Conservation (phyloP, 2,329 filamentous ascomycete genomes). For the Claviceps sp. region DNA sequence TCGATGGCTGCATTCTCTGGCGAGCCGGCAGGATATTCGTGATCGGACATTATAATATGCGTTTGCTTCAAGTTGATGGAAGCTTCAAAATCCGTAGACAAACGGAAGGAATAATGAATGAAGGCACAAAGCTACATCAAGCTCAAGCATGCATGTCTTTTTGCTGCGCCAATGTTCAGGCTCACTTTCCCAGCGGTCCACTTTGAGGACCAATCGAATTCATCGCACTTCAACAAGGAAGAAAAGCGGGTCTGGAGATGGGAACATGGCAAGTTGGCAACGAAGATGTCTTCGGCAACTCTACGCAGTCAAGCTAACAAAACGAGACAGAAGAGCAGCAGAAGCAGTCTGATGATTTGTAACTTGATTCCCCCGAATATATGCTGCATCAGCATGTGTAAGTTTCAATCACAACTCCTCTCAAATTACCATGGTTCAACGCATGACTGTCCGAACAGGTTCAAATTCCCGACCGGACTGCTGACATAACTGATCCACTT, state of each 20-base stretch:
- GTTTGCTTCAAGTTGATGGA: neutral
- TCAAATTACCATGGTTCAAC: neutral
- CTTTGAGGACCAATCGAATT: neutral
- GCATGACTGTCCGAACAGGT: neutral
- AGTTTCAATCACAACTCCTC: neutral
- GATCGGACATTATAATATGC: constrained; percentile 29
- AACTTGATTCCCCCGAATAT: no score
- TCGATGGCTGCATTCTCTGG: constrained; percentile 23
- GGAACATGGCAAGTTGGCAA: no score
- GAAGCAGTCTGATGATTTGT: neutral
- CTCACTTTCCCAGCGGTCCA: neutral
- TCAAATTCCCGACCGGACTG: neutral
- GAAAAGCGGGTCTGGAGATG: neutral
- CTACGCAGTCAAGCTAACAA: no score
- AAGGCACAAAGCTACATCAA: neutral
- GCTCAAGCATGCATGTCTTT: neutral
- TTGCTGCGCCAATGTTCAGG: neutral
- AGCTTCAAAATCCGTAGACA: neutral
- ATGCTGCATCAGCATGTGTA: no score
- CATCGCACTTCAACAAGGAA: neutral
- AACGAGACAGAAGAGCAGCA: neutral
- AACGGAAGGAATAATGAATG: neutral
- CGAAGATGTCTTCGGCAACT: no score
- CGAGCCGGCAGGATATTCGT: constrained; percentile 27
- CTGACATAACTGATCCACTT: constrained; percentile 17